Evolutionary conservation across 441 rosid species (phyloP).

Genomic region (Erodium texanum): DNA sequence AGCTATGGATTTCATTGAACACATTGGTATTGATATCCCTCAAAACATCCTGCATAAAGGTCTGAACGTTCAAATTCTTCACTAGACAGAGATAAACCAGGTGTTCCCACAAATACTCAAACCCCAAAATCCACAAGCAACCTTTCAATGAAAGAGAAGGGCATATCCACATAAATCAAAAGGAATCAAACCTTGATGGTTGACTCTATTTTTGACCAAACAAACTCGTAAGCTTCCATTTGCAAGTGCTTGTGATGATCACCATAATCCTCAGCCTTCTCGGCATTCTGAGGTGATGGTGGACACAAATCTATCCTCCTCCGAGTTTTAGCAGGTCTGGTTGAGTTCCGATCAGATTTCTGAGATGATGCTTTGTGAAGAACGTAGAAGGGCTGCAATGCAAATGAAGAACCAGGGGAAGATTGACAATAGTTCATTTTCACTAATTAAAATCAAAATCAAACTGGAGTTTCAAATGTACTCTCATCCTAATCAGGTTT

Average conservation of each 20-base stretch:
- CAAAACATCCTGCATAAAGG: constrained; percentile 54
- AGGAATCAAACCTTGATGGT: constrained; percentile 38
- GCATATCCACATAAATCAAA: neutral
- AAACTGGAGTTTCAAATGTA: neutral
- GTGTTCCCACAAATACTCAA: neutral
- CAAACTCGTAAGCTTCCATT: constrained; percentile 52
- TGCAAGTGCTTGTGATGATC: constrained; percentile 26
- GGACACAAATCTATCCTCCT: constrained; percentile 47
- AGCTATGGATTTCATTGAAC: constrained; percentile 51
- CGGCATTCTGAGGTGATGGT: constrained; percentile 21
- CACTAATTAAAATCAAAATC: too few relatives aligned
- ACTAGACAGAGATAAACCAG: too few relatives aligned
- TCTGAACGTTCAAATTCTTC: neutral
- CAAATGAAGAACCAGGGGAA: too few relatives aligned
- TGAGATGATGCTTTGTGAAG: constrained; percentile 29
- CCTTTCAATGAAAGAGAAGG: too few relatives aligned
- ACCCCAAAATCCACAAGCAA: neutral
- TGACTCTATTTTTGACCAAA: constrained; percentile 70
- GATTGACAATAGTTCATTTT: too few relatives aligned
- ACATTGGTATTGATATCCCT: constrained; percentile 39
- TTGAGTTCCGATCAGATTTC: constrained; percentile 30
- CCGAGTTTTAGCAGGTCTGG: constrained; percentile 30
- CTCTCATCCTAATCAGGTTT: neutral
- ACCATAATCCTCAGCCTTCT: constrained; percentile 24
- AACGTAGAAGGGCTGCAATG: constrained; percentile 19